These are phyloP conservation scores for Cercospora sp. DNA, from an alignment of 2,329 filamentous ascomycete species.

Conservation along the genomic window DNA sequence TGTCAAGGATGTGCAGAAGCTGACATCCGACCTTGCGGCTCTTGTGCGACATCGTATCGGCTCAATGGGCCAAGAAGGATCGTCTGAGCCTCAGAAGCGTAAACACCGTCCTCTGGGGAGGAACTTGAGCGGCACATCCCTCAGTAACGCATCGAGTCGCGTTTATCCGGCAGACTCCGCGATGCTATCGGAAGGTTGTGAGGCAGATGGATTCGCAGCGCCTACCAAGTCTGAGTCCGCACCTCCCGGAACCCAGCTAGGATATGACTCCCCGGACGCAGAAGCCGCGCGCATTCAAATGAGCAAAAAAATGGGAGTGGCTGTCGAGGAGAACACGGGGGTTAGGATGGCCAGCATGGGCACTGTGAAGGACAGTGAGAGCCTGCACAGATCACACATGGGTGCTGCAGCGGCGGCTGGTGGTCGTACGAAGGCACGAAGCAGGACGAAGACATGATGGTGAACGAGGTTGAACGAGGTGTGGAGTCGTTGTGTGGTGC, in stretches of 20 bases:
- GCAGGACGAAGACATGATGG: slow-evolving; percentile 14
- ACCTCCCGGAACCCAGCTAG: slow-evolving; percentile 39
- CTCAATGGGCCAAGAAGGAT: slow-evolving; percentile 16
- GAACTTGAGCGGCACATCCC: slow-evolving; percentile 32
- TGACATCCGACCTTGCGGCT: slow-evolving; percentile 30
- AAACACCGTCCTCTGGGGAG: slow-evolving; percentile 37
- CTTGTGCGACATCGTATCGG: slow-evolving; percentile 25
- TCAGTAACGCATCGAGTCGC: slow-evolving; percentile 4
- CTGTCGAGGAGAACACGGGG: slow-evolving; percentile 28
- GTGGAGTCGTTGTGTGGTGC: neutral
- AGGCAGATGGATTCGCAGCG: slow-evolving; percentile 27
- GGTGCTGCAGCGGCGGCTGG: slow-evolving; percentile 14
- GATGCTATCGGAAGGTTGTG: slow-evolving; percentile 19
- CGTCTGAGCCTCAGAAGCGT: slow-evolving; percentile 25
- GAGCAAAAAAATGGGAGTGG: slow-evolving; percentile 38
- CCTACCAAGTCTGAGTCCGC: slow-evolving; percentile 18
- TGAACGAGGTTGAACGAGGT: neutral
- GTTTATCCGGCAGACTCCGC: slow-evolving; percentile 14
- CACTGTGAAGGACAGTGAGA: slow-evolving; percentile 35
- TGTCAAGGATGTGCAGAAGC: slow-evolving; percentile 19
- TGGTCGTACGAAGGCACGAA: slow-evolving; percentile 4
- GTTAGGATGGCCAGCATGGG: slow-evolving; percentile 34
- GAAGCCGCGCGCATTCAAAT: slow-evolving; percentile 35
- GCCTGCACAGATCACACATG: slow-evolving; percentile 6
- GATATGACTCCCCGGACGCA: slow-evolving; percentile 38